These are phyloP conservation scores for Talaromyces liani DNA, from an alignment of 495 filamentous ascomycete genomes.

Conservation along the genomic window DNA sequence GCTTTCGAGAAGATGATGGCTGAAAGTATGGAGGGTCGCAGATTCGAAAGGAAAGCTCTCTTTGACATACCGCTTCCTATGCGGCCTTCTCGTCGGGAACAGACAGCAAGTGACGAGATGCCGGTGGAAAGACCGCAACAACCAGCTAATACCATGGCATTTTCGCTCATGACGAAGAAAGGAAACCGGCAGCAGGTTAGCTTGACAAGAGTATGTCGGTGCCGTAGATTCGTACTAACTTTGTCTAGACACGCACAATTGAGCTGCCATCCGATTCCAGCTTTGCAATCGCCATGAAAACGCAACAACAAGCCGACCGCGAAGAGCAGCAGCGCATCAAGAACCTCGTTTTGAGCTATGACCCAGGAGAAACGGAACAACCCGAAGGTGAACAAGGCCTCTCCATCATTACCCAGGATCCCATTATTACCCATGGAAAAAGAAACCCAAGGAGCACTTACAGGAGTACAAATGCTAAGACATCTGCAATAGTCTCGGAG, in stretches of 20 bases:
- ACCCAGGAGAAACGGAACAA: conserved; percentile 67
- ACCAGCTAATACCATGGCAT: conserved; percentile 70
- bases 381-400: conserved; percentile 51
- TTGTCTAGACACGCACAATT: conserved; percentile 74
- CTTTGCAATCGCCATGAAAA: conserved; percentile 93
- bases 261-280: conserved; percentile 90
- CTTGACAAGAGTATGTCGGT: conserved; percentile 15
- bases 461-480: conserved; percentile 9
- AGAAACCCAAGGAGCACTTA: conserved; percentile 17
- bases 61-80: conserved; percentile 95
- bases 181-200: conserved; percentile 87
- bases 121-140: conserved; percentile 25
- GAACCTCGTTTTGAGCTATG: conserved; percentile 91
- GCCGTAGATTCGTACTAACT: neutral
- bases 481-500: conserved; percentile 20
- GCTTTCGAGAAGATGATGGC: conserved; percentile 99
- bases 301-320: conserved; percentile 85
- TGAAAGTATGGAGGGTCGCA: conserved; percentile 87
- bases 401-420: conserved; percentile 18
- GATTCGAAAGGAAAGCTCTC: conserved; percentile 85
- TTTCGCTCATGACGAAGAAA: conserved; percentile 91
- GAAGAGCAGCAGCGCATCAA: conserved; percentile 98
- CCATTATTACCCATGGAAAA: conserved; percentile 8
- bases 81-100: conserved; percentile 60
- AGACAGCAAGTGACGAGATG: conserved; percentile 34